Base-by-base conservation (phyloP, 1,139 yeast species). In the Saccharomyces hybrid region DNA sequence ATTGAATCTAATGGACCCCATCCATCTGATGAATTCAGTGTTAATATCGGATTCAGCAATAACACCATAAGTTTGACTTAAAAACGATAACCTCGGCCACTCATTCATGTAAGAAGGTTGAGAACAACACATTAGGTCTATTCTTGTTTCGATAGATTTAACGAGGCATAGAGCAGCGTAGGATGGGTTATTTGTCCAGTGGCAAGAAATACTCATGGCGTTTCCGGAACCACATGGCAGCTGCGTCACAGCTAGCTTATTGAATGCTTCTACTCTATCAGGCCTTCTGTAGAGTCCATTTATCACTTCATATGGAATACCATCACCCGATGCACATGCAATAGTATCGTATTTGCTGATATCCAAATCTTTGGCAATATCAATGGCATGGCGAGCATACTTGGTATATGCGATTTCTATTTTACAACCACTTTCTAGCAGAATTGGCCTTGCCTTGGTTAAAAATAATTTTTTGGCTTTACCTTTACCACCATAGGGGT, bases 141-240 rank as follows among this genome's bases (percentile, higher is more conserved):
- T 74, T 54, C 83, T 82, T 50, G 83, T 76, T 49, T 80, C 76
- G 12, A 73, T 70, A 2, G 95, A 86, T 69, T 93, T 93, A 51
- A 93, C 74, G 68, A 89, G 76, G 51, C 80, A 78, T 55, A 90
- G 72, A 0, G 97, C 81, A 0, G 96, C 95, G 49, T 75, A 65
- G 0, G 83, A 77, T 1, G 96, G 84, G 57, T 83, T 82, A 50
- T 76, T 75, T 4, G 88, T 83, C 31, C 95, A 91, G 62, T 85
- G 85, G 52, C 96, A 82, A 38, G 96, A 87, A 58, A 86, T 75
- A 9, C 95, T 76, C 78, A 93, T 79, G 1, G 97, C 97, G 71
- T 93, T 93, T 2, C 99, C 99, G 1, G 97, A 87, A 0, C 98
- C 97, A 64, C 97, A 88, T 1, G 99, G 99, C 28, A 93, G 73